Base-by-base conservation (phyloP, 2,329 filamentous ascomycete species). In the Emmonsia crescens region DNA sequence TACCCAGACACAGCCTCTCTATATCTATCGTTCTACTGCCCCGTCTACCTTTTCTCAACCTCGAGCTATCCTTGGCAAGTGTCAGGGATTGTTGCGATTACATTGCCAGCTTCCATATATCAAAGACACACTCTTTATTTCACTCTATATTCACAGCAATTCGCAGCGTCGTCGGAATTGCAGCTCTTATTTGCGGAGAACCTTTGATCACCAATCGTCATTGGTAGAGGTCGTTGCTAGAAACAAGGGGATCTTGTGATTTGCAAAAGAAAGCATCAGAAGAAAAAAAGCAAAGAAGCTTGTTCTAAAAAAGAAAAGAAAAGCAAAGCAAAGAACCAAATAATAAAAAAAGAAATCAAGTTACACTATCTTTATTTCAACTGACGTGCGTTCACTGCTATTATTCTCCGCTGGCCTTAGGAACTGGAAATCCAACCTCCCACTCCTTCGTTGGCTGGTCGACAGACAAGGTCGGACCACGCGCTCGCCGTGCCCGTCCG, bases 291-390 rank as follows among this genome's bases (percentile, higher is more conserved):
- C 27, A 61, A 63, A 51, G 24, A 54, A 51, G 38, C 31, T 38
- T 29, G 3, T 40, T 40, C 33, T 31, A 44, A n/a, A 42, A 42
- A 51, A 21, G 8, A 40, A 54, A 38, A 8, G 49, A 62, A 40
- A 60, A 42, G 27, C 21, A 52, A 36, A 51, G 57, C 29, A 31
- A 38, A 59, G 55, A 44, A 54, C 36, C 56, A 60, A 44, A 54
- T 52, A 56, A 48, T 31, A 36, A 38, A 60, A 55, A 57, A 60
- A 48, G 58, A 59, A 57, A 44, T 21, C 31, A 58, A 59, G 60
- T 59, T 60, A 60, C 51, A 62, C 61, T 46, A 46, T 60, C 40
- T 44, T 56, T 40, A 48, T 59, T 46, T 56, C 38, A 29, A 56
- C 44, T 55, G 38, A 42, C 49, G 51, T 55, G 51, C n/a, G 24